Base-by-base conservation (phyloP, 225 moss, liverwort and hornwort species). In the Polytrichum commune region DNA sequence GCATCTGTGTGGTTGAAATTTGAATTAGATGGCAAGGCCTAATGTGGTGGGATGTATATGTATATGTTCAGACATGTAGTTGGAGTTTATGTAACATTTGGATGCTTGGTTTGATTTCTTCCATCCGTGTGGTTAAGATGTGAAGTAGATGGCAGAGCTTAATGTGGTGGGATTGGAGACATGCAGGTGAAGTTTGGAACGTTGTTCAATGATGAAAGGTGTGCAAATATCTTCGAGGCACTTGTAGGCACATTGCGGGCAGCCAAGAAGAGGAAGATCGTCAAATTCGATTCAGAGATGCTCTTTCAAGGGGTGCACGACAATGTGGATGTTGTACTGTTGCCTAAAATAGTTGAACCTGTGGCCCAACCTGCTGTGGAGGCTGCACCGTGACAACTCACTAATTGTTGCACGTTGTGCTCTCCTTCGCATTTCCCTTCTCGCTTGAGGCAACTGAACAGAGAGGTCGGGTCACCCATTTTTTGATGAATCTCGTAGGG, bases 221-320 rank as follows among this genome's bases (percentile, higher is more conserved):
- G 93, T 29, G 93, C 95, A 29, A 93, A 95, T 75, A 78, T 95
- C 53, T 95, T 95, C 55, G 95, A 95, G 72, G 95, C 95, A 5
- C 85, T 95, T 46, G 90, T 95, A 25, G 95, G 95, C 25, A 95
- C 95, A 9, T 86, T 95, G 24, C 84, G 95, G 54, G 95, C 95
- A 35, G 95, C 93, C 66, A 95, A 93, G 85, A 95, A 95, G 79
- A 83, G 91, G 72, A 95, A 95, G 64, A 78, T 95, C 22, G 23
- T 95, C 23, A 88, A 83, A 25, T 95, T 95, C 63, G 85, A 95
- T 61, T 67, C 87, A 24, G 95, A 95, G 76, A 86, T 95, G 83
- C 80, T 95, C 27, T 86, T 95, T 22, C 95, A 95, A 85, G 95
- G 95, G 19, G 93, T 95, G 66, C 95, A 95, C 54, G 91, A 95